These are phyloP conservation scores for Hyphopichia homilentoma DNA, from an alignment of 805 yeast species.

Conservation along the genomic window DNA sequence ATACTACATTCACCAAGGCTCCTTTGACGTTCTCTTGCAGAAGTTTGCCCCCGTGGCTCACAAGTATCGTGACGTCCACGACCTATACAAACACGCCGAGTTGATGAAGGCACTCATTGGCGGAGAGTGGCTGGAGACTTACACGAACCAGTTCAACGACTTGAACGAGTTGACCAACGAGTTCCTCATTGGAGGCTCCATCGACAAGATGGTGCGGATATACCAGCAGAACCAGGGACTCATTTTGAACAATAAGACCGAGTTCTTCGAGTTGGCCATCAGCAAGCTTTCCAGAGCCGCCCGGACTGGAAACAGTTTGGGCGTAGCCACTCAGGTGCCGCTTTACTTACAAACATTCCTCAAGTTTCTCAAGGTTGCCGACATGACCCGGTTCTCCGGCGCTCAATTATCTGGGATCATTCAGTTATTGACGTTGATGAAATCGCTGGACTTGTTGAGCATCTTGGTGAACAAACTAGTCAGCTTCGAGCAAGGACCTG, in stretches of 20 bases:
- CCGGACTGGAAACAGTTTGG: constrained; percentile 2
- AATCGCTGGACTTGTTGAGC: constrained; percentile 20
- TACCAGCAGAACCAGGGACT: constrained; percentile 8
- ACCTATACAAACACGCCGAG: constrained; percentile 14
- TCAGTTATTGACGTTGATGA: constrained; percentile 19
- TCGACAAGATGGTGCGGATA: constrained; percentile 12
- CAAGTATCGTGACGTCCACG: constrained; percentile 12
- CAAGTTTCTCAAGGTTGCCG: constrained; percentile 20
- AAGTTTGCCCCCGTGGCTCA: constrained; percentile 13
- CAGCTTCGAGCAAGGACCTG: constrained; percentile 6
- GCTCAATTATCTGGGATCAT: constrained; percentile 21
- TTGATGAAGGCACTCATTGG: constrained; percentile 15
- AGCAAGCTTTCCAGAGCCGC: constrained; percentile 14
- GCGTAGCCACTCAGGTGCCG: constrained; percentile 1
- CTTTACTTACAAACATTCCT: constrained; percentile 19
- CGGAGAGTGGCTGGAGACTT: background rate
- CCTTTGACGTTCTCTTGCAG: constrained; percentile 12
- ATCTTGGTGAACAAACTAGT: constrained; percentile 25
- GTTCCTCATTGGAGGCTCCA: constrained; percentile 7
- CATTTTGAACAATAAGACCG: constrained; percentile 6
- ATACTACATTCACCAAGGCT: constrained; percentile 19
- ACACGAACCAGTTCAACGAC: background rate
- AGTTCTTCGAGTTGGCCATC: constrained; percentile 9
- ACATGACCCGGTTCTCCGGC: constrained; percentile 15
- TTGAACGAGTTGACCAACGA: constrained; percentile 3